A percentile compares a stretch with the other conserved stretches of the same genome.
These are phyloP conservation scores for Malassezia japonica DNA, from an alignment of 1,284 basidiomycete genomes.

Conservation along the genomic window DNA sequence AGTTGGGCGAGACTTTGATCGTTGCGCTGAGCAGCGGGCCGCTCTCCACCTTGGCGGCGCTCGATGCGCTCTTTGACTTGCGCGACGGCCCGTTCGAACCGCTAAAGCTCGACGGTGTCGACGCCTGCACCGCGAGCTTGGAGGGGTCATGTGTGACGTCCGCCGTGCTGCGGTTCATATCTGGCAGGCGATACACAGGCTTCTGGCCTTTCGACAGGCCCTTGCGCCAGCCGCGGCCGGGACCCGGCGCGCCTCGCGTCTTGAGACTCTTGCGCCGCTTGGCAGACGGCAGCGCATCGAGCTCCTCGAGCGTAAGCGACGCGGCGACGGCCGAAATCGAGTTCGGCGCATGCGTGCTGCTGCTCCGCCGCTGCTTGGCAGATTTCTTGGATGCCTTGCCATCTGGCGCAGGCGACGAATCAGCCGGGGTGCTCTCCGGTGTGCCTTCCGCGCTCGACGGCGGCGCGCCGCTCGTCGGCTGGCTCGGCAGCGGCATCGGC, in stretches of 20 bases:
- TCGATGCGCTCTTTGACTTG: constrained; percentile 22
- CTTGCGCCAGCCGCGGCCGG: constrained; percentile 43
- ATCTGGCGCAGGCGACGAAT: neutral
- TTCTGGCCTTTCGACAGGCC: constrained; percentile 45
- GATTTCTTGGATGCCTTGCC: neutral
- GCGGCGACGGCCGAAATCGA: constrained; percentile 15
- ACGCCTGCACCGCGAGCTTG: constrained; percentile 9
- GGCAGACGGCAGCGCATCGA: constrained; percentile 43
- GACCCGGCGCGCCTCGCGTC: constrained; percentile 41
- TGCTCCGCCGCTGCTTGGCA: neutral
- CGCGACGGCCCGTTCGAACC: neutral
- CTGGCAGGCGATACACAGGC: constrained; percentile 36
- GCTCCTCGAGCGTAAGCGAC: constrained; percentile 32
- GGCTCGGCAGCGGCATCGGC: neutral
- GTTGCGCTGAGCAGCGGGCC: neutral
- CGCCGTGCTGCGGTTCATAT: constrained; percentile 23
- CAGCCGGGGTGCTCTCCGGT: too few relatives aligned
- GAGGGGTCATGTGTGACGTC: constrained; percentile 9
- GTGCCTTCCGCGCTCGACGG: neutral
- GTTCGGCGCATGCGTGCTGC: constrained; percentile 6
- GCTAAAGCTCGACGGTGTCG: constrained; percentile 13
- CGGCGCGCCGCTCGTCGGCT: neutral
- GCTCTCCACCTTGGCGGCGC: constrained; percentile 13
- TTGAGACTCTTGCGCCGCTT: constrained; percentile 42
- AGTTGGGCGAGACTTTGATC: constrained; percentile 6